Base-by-base conservation (phyloP, 768 basidiomycete species). In the Cystofilobasidium bisporidii region DNA sequence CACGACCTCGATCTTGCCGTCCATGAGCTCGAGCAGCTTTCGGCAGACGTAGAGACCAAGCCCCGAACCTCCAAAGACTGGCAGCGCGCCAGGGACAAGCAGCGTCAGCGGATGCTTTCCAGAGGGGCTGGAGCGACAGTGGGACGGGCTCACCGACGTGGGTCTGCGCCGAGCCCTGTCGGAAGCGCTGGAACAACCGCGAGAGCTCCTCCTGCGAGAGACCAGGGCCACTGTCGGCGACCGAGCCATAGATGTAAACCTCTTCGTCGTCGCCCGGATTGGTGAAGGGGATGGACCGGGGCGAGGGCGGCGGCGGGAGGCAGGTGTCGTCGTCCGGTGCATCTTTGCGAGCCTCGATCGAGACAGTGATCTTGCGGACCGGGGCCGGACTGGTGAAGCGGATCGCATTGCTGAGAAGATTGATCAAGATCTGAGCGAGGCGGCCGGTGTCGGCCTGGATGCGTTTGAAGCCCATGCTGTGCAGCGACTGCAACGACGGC, bases 381-480 rank as follows among this genome's bases (percentile, higher is more conserved):
- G 61, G 50, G 4, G 61, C 62, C 1, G 57, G 43, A 12, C 48
- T 41, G 9, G 67, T 68, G 61, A 68, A 68, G 17, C 47, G 71
- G 50, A 79, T 77, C 5, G 76, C 77, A 62, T 79, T 79, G 28
- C 73, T 75, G 5, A 79, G 70, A 3, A 78, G 72, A 56, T 78
- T 78, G n/a, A 63, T 68, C n/a, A 68, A 24, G n/a, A 68, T 55
- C 28, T 68, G 67, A 1, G 60, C 55, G 3, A 68, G 61, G 3
- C 67, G 61, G 4, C 58, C 65, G 9, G 65, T 24, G 47, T 66
- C 64, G 30, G 69, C 63, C 50, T 71, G 64, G 57, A 70, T 65
- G 45, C 40, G 61, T 45, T 53, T 63, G 22, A 58, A 45, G 58
- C 76, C 75, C 64, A 79, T 73, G n/a, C 65, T 61, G n/a, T 71